These are phyloP conservation scores for Mrakia frigida DNA, from an alignment of 768 basidiomycete species.

Conservation along the genomic window DNA sequence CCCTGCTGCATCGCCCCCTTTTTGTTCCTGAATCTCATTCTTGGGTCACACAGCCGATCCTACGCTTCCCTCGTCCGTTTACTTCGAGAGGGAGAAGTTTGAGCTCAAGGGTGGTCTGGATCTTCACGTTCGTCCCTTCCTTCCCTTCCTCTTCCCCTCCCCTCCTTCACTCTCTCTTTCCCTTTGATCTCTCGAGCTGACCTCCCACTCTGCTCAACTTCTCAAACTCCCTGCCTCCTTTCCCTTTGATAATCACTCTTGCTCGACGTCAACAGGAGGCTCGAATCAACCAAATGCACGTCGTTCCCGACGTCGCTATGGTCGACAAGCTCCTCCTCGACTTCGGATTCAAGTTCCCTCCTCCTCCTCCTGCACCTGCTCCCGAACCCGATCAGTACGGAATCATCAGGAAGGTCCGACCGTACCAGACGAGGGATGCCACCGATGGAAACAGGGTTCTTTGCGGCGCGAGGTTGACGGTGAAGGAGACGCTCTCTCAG, in stretches of 20 bases:
- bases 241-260: not conserved
- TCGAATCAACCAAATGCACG: slow-evolving; percentile 81
- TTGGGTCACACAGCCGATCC: slow-evolving; percentile 38
- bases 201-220: not conserved
- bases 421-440: not conserved
- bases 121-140: slow-evolving; percentile 59
- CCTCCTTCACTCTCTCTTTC: not conserved
- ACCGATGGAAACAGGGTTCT: slow-evolving; percentile 19
- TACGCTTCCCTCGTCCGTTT: slow-evolving; percentile 62
- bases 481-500: slow-evolving; percentile 23
- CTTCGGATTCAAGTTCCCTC: slow-evolving; percentile 22
- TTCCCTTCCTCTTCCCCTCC: not conserved
- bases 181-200: not conserved
- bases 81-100: slow-evolving; percentile 74
- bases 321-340: slow-evolving; percentile 13
- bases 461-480: slow-evolving; percentile 11
- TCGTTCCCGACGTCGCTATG: slow-evolving; percentile 69
- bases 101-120: slow-evolving; percentile 80
- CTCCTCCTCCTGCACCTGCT: slow-evolving; percentile 9
- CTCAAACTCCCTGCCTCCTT: too few relatives aligned
- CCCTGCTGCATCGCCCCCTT: not conserved
- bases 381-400: slow-evolving; percentile 25
- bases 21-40: not conserved
- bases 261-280: slow-evolving; percentile 62
- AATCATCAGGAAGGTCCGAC: slow-evolving; percentile 21